Evolutionary conservation across 305 asterid species (phyloP).

Genomic region (Fraxinus floribunda): DNA sequence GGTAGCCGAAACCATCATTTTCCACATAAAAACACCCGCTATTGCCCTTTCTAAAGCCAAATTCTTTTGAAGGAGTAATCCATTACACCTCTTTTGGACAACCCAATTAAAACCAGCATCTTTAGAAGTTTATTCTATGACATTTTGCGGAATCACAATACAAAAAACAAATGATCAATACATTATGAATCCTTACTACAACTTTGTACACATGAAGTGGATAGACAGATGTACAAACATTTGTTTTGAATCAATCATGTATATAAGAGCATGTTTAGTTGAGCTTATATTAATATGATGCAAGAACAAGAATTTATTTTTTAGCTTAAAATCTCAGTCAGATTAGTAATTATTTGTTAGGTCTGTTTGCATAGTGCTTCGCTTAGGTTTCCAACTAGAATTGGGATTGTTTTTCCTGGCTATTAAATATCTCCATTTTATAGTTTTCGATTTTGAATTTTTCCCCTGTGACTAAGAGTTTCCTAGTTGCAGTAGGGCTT

Average conservation of each 20-base stretch:
- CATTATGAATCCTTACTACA: not conserved
- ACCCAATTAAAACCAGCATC: not conserved
- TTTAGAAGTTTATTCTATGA: not conserved
- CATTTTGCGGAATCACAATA: not conserved
- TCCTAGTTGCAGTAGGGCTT: not conserved
- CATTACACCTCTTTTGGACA: not conserved
- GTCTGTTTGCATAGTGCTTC: not conserved
- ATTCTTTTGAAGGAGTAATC: not conserved
- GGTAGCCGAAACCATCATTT: not conserved
- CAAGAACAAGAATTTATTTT: not conserved
- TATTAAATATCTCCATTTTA: not conserved
- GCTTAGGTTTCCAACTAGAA: not conserved
- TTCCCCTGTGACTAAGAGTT: not conserved
- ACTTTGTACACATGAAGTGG: not conserved
- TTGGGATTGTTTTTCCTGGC: not conserved
- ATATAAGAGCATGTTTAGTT: not conserved
- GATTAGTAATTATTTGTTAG: not conserved
- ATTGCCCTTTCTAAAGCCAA: not conserved
- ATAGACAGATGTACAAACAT: not conserved
- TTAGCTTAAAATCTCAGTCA: not conserved
- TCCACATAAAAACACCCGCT: not conserved
- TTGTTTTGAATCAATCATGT: not conserved
- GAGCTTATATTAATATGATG: not conserved
- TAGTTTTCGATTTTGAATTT: not conserved
- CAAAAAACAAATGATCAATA: not conserved